Conservation (phyloP, 371 early-diverging fungal genomes). For the Smittium mucronatum region DNA sequence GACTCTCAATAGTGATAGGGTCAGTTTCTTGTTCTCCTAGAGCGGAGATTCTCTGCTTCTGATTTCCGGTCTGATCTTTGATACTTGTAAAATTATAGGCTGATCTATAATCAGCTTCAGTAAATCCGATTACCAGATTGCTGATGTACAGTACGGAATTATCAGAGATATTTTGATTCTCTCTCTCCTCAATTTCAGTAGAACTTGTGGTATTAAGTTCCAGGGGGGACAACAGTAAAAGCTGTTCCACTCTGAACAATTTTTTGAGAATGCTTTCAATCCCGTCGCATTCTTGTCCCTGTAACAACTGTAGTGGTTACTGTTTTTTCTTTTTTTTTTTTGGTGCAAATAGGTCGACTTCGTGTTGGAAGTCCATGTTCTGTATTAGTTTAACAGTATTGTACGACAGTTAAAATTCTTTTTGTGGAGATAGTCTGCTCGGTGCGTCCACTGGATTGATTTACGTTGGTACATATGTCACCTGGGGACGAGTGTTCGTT, state of each 20-base stretch:
- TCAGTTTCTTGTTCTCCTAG: background rate
- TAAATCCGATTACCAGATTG: background rate
- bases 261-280: background rate
- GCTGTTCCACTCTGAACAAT: background rate
- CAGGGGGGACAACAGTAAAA: background rate
- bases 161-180: background rate
- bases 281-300: background rate
- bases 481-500: background rate
- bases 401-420: background rate
- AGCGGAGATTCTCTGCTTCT: background rate
- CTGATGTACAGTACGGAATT: background rate
- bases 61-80: background rate
- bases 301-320: background rate
- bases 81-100: background rate
- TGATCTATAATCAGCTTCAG: background rate
- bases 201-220: background rate
- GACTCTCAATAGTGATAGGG: background rate
- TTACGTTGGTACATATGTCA: background rate
- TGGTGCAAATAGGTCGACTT: background rate
- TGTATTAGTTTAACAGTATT: background rate
- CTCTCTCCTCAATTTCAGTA: background rate
- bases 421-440: background rate
- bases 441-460: background rate
- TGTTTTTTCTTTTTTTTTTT: background rate
- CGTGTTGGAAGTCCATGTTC: background rate